Base-by-base conservation (phyloP, 2,329 filamentous ascomycete species). In the Cytospora paraplurivora region DNA sequence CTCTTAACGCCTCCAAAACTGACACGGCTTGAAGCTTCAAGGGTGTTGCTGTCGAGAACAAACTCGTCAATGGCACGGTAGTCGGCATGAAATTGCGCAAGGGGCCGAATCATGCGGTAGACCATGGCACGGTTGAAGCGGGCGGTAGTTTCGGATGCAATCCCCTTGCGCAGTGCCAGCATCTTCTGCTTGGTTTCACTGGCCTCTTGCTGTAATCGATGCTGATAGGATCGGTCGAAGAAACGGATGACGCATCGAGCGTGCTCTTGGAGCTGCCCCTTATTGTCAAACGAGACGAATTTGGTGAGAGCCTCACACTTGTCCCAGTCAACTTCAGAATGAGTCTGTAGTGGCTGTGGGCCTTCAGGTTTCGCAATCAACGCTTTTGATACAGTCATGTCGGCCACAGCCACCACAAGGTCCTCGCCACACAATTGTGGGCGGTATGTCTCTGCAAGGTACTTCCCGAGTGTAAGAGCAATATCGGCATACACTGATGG, bases 51-150 rank as follows among this genome's bases (percentile, higher is more conserved):
- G 70, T 81, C 76, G 7, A 87, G 75, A 44, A 86, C 79, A 7
- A 87, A 82, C 59, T 85, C 82, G 37, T 85, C 79, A 75, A 87
- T 86, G 33, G 83, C 85, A 58, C 77, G 78, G 71, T 84, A 88
- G 44, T 77, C 77, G 8, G 71, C 73, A n/a, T 79, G 76, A 66
- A 87, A 88, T 69, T 86, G 82, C 4, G 87, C 85, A 0, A 87
- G 75, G 47, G 82, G 79, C 7, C 74, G 70, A 69, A 86, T 85
- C 1, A 85, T 82, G 76, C 92, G 93, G 82, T 95, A 95, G 17
- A 89, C 88, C 78, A 92, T 85, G 33, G 88, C 88, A 27, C 88
- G 86, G 60, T 89, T 85, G 66, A 93, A 84, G 75, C 90, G 89
- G 72, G 90, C 88, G 34, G 89, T 88, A 59, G 84, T 83, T 47